These are phyloP conservation scores for Geranomyces michiganensis DNA, from an alignment of 192 early-diverging fungal genomes.

Conservation along the genomic window DNA sequence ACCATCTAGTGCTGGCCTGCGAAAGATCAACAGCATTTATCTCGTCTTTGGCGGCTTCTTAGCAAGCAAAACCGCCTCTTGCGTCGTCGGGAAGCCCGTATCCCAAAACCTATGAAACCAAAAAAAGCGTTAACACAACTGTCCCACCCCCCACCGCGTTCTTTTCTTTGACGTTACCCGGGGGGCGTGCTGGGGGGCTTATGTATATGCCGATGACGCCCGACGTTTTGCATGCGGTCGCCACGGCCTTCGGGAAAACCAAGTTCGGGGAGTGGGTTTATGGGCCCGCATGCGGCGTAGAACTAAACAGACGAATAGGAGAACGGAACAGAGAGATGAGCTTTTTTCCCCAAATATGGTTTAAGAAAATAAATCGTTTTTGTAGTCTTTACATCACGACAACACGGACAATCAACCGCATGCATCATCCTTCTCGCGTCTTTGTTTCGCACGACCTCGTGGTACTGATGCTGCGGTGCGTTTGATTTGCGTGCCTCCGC, in stretches of 20 bases:
- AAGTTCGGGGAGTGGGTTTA: constrained; percentile 28
- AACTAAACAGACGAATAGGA: constrained; percentile 29
- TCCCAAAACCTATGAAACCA: constrained; percentile 30
- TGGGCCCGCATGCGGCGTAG: constrained; percentile 24
- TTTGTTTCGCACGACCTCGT: constrained; percentile 42
- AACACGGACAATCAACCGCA: constrained; percentile 38
- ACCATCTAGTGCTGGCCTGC: no score
- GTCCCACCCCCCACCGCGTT: neutral
- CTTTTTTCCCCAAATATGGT: no score
- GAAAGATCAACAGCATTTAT: no score
- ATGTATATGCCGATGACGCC: constrained; percentile 32
- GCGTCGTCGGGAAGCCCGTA: constrained; percentile 37
- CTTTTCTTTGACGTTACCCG: constrained; percentile 19
- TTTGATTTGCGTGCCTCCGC: no score
- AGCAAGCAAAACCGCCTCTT: constrained; percentile 14
- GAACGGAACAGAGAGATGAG: no score
- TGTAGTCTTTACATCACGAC: constrained; percentile 32
- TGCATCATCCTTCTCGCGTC: constrained; percentile 39
- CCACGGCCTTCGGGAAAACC: constrained; percentile 6
- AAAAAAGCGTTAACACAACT: no score
- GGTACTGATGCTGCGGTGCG: constrained; percentile 15
- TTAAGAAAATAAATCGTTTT: no score
- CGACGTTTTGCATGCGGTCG: constrained; percentile 29
- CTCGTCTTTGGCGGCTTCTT: no score
- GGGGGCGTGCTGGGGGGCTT: constrained; percentile 36